Percentiles rank a stretch among this genome's conserved stretches.
Conservation (phyloP, 371 early-diverging fungal species). For the Mortierella sp. region DNA sequence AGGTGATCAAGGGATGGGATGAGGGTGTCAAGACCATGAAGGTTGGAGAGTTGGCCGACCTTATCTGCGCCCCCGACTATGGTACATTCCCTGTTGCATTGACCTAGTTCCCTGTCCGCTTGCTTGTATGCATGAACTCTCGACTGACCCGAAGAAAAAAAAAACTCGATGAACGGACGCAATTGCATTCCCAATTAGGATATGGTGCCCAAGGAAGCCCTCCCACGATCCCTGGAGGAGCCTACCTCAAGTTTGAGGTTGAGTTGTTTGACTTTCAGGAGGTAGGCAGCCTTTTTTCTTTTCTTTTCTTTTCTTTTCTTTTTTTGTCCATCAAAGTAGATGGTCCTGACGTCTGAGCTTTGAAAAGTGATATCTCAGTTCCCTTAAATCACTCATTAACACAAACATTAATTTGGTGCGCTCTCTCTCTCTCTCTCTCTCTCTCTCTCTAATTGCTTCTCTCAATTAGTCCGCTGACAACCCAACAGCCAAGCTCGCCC, state of each 20-base stretch:
- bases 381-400: background rate
- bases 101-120: no score
- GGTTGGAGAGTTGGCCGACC: constrained; percentile 65
- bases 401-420: no score
- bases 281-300: constrained; percentile 33
- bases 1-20: constrained; percentile 71
- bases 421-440: background rate
- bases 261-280: constrained; percentile 64
- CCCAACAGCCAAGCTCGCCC: constrained; percentile 41
- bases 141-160: no score
- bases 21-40: constrained; percentile 69
- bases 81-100: constrained; percentile 55
- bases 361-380: background rate
- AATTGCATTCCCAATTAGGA: constrained; percentile 47
- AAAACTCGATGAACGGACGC: no score
- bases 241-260: constrained; percentile 64
- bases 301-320: background rate
- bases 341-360: background rate
- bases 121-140: no score
- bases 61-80: constrained; percentile 63
- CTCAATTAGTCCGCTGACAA: constrained; percentile 42
- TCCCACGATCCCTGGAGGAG: constrained; percentile 63
- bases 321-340: background rate
- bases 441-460: background rate
- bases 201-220: constrained; percentile 65